A percentile compares a stretch with the other conserved stretches of the same genome.
Conservation (phyloP, 2,329 filamentous ascomycete species). For the Leptographium radiaticola region DNA sequence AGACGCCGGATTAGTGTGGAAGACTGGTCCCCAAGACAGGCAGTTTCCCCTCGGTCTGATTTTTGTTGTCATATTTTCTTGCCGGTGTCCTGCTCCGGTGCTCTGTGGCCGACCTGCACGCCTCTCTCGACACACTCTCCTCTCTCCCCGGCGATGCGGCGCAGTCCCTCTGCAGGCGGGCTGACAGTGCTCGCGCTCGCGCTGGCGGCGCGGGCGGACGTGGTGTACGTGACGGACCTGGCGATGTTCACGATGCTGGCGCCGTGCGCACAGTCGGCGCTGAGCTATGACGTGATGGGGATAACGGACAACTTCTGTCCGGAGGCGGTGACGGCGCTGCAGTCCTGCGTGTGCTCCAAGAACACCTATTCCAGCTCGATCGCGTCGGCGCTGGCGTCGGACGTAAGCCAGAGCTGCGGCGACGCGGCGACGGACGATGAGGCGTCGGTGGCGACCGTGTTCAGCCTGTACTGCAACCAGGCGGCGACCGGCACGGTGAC, state of each 20-base stretch:
- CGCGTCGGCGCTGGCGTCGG: conserved; percentile 23
- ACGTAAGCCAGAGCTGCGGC: conserved; percentile 30
- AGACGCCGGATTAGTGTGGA: no score
- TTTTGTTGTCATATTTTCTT: no score
- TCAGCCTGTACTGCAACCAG: conserved; percentile 37
- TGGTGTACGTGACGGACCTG: conserved; percentile 33
- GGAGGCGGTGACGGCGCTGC: conserved; percentile 28
- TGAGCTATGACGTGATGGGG: conserved; percentile 29
- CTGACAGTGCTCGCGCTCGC: conserved; percentile 3
- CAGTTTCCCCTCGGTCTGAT: no score
- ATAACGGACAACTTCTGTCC: conserved; percentile 31
- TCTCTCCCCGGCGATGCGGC: neutral
- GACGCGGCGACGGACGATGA: conserved; percentile 33
- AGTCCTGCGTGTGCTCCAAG: conserved; percentile 40
- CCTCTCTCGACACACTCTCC: neutral
- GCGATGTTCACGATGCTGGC: conserved; percentile 28
- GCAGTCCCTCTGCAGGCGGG: neutral
- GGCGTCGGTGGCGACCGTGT: conserved; percentile 30
- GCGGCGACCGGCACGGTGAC: conserved; percentile 8
- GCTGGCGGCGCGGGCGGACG: conserved; percentile 6
- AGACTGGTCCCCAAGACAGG: no score
- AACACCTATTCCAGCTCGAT: conserved; percentile 26
- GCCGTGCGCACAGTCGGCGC: conserved; percentile 33
- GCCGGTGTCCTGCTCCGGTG: no score
- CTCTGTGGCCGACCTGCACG: no score